Evolutionary conservation across 371 early-diverging fungal genomes (phyloP), one percentile per base, ranked within the genome.

Genomic region (Nematocida sp.): DNA sequence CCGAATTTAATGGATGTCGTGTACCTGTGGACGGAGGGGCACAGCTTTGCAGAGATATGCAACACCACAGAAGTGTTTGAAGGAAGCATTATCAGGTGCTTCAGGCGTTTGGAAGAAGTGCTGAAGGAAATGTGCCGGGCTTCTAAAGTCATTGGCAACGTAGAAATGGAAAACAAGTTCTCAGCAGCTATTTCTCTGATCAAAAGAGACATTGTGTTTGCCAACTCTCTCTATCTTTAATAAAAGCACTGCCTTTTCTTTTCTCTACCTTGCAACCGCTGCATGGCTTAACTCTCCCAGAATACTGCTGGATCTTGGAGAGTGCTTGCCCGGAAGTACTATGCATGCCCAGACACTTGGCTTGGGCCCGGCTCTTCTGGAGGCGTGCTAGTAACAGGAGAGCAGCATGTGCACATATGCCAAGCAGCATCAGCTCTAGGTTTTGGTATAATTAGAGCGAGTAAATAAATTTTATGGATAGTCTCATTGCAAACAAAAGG

Each of bases 181-280:
- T 87, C 90, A 19, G 88, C 91, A 76, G 94, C 94, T 2, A 93
- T 94, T 67, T 87, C 84, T 67, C 87, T 89, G 82, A 92, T 96
- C 79, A 95, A 95, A 85, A 87, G 99, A 80, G 98, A 96, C 78
- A 96, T 97, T 83, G 91, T 97, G 40, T 99, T 97, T 62, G 74
- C 74, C 27, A 70, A 70, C 31, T 70, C 74, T 0, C 74, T 70
- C 8, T 70, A 70, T 21, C 37, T 70, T 17, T 70, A 36, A 70
- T 11, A 31, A 17, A 15, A 32, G 21, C 21, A 29, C 43, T 41
- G n/a, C n/a, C 43, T 41, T 41, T n/a, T 41, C 43, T 41, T 11
- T 41, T n/a, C n/a, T 41, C 43, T 41, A n/a, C 8, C 8, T 41
- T 11, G 43, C n/a, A 41, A 11, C 8, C 8, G 11, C n/a, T 8